Conservation (phyloP, 2,329 filamentous ascomycete genomes). For the Conoideocrella luteorostrata region DNA sequence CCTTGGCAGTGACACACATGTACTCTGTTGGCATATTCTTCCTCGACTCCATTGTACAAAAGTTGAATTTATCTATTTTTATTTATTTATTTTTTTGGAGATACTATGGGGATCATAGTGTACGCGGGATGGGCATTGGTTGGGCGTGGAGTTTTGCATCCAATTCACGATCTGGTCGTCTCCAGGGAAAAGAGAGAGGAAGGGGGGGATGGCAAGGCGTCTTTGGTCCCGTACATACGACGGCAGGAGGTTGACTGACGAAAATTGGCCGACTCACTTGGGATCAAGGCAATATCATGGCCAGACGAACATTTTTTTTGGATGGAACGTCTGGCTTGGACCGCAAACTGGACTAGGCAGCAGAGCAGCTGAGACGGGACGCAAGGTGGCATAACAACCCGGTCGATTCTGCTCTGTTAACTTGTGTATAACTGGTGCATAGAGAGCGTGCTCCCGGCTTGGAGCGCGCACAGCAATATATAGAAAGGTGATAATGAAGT, state of each 20-base stretch:
- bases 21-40: neutral
- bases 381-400: constrained; percentile 3
- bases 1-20: neutral
- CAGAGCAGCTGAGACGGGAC: constrained; percentile 6
- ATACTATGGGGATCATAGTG: constrained; percentile 3
- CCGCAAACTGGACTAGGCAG: constrained; percentile 6
- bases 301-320: constrained; percentile 6
- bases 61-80: constrained; percentile 3
- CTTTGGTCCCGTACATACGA: constrained; percentile 22
- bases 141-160: neutral
- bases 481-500: constrained; percentile 6
- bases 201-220: constrained; percentile 17
- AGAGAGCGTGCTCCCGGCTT: constrained; percentile 6
- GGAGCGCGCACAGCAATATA: constrained; percentile 5
- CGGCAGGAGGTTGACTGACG: constrained; percentile 20
- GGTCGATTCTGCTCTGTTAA: constrained; percentile 1
- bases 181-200: too few relatives aligned
- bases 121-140: neutral
- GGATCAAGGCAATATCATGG: constrained; percentile 12
- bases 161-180: constrained; percentile 7
- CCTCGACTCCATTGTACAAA: constrained; percentile 6
- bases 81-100: constrained; percentile 3
- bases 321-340: constrained; percentile 6
- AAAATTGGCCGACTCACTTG: constrained; percentile 19
- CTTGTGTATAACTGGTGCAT: constrained; percentile 11